Percentiles rank a stretch among this genome's conserved stretches.
These are phyloP conservation scores for Xylaria sp. DNA, from an alignment of 2,329 filamentous ascomycete species.

Conservation along the genomic window DNA sequence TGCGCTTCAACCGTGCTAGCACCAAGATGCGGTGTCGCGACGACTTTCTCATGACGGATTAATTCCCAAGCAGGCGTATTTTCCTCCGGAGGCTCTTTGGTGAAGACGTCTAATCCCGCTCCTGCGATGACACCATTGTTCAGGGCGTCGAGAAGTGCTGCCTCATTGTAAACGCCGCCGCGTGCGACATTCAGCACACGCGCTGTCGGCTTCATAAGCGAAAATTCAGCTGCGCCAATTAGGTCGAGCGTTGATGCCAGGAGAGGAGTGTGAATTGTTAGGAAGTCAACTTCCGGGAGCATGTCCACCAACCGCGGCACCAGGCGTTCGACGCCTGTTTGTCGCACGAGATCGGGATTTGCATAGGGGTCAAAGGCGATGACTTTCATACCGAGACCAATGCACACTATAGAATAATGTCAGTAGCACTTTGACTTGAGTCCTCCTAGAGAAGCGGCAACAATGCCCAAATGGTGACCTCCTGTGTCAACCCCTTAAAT, in stretches of 20 bases:
- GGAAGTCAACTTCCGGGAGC: conserved; percentile 75
- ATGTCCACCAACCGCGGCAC: conserved; percentile 67
- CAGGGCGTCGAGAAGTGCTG: conserved; percentile 74
- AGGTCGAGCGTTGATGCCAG: conserved; percentile 80
- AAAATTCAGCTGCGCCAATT: conserved; percentile 73
- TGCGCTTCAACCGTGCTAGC: conserved; percentile 85
- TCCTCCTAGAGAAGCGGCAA: neutral
- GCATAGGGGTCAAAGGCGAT: conserved; percentile 82
- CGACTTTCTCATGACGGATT: conserved; percentile 74
- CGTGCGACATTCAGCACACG: conserved; percentile 82
- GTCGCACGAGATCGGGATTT: conserved; percentile 73
- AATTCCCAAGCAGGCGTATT: conserved; percentile 70
- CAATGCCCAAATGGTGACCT: neutral
- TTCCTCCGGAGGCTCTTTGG: conserved; percentile 73
- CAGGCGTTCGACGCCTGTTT: conserved; percentile 70
- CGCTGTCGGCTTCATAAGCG: conserved; percentile 76
- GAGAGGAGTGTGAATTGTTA: conserved; percentile 84
- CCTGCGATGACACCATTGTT: conserved; percentile 77
- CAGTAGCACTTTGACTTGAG: neutral
- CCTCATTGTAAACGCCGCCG: conserved; percentile 83
- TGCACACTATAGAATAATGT: conserved; percentile 29
- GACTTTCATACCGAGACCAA: conserved; percentile 65
- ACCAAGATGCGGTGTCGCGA: conserved; percentile 82
- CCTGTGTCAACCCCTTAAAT: neutral
- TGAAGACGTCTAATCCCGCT: conserved; percentile 83